These are phyloP conservation scores for Claviceps sp. DNA, from an alignment of 2,329 filamentous ascomycete genomes.

Conservation along the genomic window DNA sequence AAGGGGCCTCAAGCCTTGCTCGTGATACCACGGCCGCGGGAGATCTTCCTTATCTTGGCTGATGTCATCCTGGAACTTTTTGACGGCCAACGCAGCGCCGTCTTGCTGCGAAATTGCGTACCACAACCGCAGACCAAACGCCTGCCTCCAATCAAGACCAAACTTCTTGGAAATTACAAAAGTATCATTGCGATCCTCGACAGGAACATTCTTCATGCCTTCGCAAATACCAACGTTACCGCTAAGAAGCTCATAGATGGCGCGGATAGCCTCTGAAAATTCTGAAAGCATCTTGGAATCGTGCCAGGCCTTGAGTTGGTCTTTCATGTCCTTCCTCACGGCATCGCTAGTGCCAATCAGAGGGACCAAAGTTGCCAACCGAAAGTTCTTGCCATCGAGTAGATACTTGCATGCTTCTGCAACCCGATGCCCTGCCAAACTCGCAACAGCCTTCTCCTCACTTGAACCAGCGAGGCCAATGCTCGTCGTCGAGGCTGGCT, in stretches of 20 bases:
- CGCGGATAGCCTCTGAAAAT: conserved; percentile 69
- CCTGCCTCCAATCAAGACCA: conserved; percentile 80
- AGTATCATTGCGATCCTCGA: conserved; percentile 67
- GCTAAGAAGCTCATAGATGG: conserved; percentile 77
- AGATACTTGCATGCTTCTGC: conserved; percentile 73
- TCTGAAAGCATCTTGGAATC: conserved; percentile 75
- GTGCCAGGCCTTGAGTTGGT: conserved; percentile 76
- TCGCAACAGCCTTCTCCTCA: conserved; percentile 75
- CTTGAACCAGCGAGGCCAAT: conserved; percentile 45
- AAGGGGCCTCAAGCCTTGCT: conserved; percentile 41
- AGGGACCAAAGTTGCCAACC: conserved; percentile 71
- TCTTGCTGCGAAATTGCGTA: conserved; percentile 62
- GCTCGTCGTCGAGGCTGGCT: conserved; percentile 38
- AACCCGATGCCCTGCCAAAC: conserved; percentile 66
- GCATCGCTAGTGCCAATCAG: conserved; percentile 63
- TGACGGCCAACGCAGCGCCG: conserved; percentile 58
- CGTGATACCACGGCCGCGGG: conserved; percentile 59
- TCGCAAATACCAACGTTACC: conserved; percentile 78
- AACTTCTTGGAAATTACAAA: conserved; percentile 79
- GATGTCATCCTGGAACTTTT: conserved; percentile 61
- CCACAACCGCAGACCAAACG: conserved; percentile 84
- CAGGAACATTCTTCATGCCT: conserved; percentile 56
- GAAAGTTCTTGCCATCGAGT: conserved; percentile 62
- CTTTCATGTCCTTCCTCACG: conserved; percentile 59
- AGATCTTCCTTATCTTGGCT: conserved; percentile 55